A percentile compares a stretch with the other conserved stretches of the same genome.
Evolutionary conservation across 768 basidiomycete genomes (phyloP).

Genomic region (Pulveroboletus sp.): DNA sequence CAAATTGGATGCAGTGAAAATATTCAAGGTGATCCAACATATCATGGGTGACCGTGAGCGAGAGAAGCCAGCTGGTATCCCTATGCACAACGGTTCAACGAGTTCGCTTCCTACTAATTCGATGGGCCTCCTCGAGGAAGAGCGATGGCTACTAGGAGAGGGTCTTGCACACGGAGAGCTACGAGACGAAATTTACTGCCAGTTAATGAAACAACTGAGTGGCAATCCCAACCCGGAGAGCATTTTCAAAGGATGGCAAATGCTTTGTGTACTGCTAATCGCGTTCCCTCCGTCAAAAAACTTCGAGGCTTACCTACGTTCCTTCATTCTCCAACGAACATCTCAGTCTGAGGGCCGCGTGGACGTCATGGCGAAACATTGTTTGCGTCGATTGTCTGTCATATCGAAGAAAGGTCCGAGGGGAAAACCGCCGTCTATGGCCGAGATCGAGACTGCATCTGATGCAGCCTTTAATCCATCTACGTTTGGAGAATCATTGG

Average conservation of each 20-base stretch:
- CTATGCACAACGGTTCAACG: slow-evolving; percentile 40
- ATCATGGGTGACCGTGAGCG: slow-evolving; percentile 91
- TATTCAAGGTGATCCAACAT: slow-evolving; percentile 87
- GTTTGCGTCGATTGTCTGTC: slow-evolving; percentile 67
- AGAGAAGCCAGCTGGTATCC: slow-evolving; percentile 52
- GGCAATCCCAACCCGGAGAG: slow-evolving; percentile 82
- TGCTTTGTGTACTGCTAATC: slow-evolving; percentile 84
- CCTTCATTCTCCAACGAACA: slow-evolving; percentile 72
- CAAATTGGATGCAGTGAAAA: slow-evolving; percentile 72
- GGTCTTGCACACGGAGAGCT: slow-evolving; percentile 79
- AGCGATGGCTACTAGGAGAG: slow-evolving; percentile 78
- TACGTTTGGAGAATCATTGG: slow-evolving; percentile 87
- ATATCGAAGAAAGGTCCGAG: slow-evolving; percentile 82
- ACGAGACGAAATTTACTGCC: slow-evolving; percentile 91
- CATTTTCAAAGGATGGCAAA: slow-evolving; percentile 87
- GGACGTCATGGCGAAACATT: slow-evolving; percentile 89
- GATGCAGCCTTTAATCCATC: slow-evolving; percentile 95
- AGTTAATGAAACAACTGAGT: slow-evolving; percentile 86
- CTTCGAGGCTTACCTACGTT: slow-evolving; percentile 77
- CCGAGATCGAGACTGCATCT: slow-evolving; percentile 92
- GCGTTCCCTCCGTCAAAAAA: slow-evolving; percentile 93
- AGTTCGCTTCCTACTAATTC: slow-evolving; percentile 39
- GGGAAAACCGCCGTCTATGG: slow-evolving; percentile 73
- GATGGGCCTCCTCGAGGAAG: slow-evolving; percentile 66
- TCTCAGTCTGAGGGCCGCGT: slow-evolving; percentile 68